Evolutionary conservation across 2,329 filamentous ascomycete species (phyloP).

Genomic region (Elsinoe perseae): DNA sequence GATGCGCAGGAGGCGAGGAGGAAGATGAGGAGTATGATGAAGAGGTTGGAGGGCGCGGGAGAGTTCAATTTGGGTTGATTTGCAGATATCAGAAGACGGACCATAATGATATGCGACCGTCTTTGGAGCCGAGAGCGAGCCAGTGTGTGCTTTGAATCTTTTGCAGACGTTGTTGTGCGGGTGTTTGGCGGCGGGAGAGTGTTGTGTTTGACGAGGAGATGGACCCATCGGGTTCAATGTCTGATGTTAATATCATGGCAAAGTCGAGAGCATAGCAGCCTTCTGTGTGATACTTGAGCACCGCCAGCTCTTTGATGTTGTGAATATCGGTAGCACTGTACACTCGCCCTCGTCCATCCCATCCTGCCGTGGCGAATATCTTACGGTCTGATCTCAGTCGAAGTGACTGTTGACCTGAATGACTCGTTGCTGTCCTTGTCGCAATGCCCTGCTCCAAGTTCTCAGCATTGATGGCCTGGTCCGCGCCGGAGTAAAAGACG

Average conservation of each 20-base stretch:
- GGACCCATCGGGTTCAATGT: not conserved
- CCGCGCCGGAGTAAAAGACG: slow-evolving; percentile 76
- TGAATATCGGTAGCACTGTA: slow-evolving; percentile 75
- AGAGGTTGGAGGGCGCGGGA: slow-evolving; percentile 44
- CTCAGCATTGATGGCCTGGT: slow-evolving; percentile 71
- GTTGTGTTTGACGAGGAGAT: slow-evolving; percentile 19
- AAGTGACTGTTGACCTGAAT: slow-evolving; percentile 81
- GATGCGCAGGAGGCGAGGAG: slow-evolving; percentile 41
- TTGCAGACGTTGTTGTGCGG: slow-evolving; percentile 25
- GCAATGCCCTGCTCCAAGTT: slow-evolving; percentile 44
- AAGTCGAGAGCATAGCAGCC: slow-evolving; percentile 80
- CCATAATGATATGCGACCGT: slow-evolving; percentile 93
- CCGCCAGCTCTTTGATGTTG: slow-evolving; percentile 77
- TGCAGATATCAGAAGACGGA: slow-evolving; percentile 60
- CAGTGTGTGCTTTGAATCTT: slow-evolving; percentile 70
- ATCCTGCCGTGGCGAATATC: slow-evolving; percentile 84
- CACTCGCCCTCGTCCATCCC: slow-evolving; percentile 75
- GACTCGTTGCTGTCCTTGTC: slow-evolving; percentile 59
- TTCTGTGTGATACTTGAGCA: slow-evolving; percentile 88
- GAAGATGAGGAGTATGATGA: slow-evolving; percentile 48
- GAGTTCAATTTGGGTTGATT: slow-evolving; percentile 52
- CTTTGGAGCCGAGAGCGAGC: slow-evolving; percentile 84
- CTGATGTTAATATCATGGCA: slow-evolving; percentile 35
- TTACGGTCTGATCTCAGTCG: slow-evolving; percentile 69
- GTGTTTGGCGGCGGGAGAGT: slow-evolving; percentile 26